These are phyloP conservation scores for Mycena vulgaris DNA, from an alignment of 768 basidiomycete genomes.

Conservation along the genomic window DNA sequence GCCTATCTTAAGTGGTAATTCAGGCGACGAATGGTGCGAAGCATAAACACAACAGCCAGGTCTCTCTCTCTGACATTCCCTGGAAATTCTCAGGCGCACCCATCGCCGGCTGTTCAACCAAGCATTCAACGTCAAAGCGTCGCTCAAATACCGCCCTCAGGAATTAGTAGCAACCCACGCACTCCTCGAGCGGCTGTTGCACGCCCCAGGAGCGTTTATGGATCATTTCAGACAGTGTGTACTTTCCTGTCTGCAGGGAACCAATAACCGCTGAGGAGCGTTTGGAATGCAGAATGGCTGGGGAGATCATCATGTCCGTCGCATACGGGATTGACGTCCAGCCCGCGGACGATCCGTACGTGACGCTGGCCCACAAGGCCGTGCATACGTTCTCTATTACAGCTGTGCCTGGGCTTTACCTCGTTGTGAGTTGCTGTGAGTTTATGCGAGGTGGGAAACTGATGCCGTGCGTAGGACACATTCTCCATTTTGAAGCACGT, in stretches of 20 bases:
- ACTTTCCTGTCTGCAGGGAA: not conserved
- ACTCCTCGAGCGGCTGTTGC: slow-evolving; percentile 34
- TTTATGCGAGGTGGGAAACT: not conserved
- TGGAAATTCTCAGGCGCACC: slow-evolving; percentile 7
- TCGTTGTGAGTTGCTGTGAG: slow-evolving; percentile 47
- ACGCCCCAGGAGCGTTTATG: slow-evolving; percentile 8
- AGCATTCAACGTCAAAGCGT: not conserved
- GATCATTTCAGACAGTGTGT: slow-evolving; percentile 19
- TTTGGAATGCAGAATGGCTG: slow-evolving; percentile 33
- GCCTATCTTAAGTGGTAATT: not conserved
- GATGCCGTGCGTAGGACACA: not conserved
- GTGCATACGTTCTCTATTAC: slow-evolving; percentile 44
- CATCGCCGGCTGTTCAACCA: slow-evolving; percentile 23
- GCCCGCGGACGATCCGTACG: slow-evolving; percentile 48
- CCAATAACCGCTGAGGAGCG: too few relatives aligned
- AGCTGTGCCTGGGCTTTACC: slow-evolving; percentile 45
- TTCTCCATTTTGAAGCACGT: slow-evolving; percentile 41
- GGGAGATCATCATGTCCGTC: slow-evolving; percentile 47
- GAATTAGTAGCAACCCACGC: slow-evolving; percentile 11
- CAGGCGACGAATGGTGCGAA: slow-evolving; percentile 12
- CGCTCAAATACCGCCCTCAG: slow-evolving; percentile 1
- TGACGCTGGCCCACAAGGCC: slow-evolving; percentile 47
- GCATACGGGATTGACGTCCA: slow-evolving; percentile 50
- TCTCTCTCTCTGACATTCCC: not conserved
- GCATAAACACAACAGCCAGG: not conserved